Conservation (phyloP, 345 rosid genomes). For the Anacardium occidentale region DNA sequence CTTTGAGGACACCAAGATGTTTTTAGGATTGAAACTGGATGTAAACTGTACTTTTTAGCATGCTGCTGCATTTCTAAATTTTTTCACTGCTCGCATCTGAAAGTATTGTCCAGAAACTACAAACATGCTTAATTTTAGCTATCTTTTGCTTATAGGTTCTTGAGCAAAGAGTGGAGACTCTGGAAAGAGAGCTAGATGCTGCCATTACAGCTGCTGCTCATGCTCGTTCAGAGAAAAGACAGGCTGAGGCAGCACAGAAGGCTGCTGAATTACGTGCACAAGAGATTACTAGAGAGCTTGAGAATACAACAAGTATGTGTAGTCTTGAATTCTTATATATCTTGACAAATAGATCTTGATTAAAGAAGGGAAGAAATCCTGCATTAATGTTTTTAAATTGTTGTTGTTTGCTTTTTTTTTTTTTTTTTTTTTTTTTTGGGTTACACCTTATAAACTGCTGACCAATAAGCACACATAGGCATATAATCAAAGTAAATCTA, state of each 20-base stretch:
- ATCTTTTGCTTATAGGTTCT: constrained; percentile 57
- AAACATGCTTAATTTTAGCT: constrained; percentile 2
- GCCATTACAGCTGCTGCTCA: constrained; percentile 94
- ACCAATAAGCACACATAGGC: background rate
- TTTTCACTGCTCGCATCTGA: background rate
- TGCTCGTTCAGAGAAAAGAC: constrained; percentile 89
- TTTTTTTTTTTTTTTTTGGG: background rate
- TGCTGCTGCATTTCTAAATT: background rate
- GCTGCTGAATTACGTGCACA: constrained; percentile 79
- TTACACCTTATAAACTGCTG: background rate
- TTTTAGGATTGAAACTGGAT: background rate
- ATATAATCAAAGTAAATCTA: background rate
- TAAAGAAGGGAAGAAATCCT: background rate
- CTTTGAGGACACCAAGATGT: background rate
- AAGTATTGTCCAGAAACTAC: background rate
- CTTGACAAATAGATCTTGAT: background rate
- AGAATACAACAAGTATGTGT: constrained; percentile 83
- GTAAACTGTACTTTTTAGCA: background rate
- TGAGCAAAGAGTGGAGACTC: constrained; percentile 92
- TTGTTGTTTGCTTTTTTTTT: too few relatives aligned
- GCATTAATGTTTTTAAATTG: background rate
- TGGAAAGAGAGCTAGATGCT: constrained; percentile 94
- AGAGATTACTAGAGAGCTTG: constrained; percentile 83
- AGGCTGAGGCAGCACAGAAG: constrained; percentile 86
- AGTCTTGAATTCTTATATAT: background rate